phyloP scores from a whole-genome alignment of 768 basidiomycete species.

The Cystofilobasidium ferigula region DNA sequence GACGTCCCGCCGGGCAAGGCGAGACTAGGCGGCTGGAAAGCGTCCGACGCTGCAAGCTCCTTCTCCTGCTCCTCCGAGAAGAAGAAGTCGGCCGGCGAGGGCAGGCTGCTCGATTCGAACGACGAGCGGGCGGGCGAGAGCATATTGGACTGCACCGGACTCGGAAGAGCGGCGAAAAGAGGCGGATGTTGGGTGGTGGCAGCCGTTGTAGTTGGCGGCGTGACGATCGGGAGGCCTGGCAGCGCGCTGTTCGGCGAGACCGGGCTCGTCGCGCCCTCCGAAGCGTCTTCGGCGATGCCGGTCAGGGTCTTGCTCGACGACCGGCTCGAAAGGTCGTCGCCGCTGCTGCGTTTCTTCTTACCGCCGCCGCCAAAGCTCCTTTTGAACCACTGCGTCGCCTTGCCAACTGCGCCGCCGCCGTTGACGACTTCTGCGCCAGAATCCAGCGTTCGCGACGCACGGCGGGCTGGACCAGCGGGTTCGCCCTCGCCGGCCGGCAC shows the following conservation, averaged over 20 bases:
- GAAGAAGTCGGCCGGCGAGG: conserved; percentile 10
- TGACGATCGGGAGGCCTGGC: background rate
- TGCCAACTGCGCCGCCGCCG: conserved; percentile 16
- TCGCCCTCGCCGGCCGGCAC: conserved; percentile 5
- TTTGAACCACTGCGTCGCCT: conserved; percentile 26
- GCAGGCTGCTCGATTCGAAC: conserved; percentile 13
- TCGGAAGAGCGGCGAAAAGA: conserved; percentile 9
- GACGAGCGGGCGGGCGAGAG: conserved; percentile 17
- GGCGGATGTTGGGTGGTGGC: conserved; percentile 2
- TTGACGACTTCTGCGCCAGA: conserved; percentile 12
- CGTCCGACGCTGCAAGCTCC: conserved; percentile 11
- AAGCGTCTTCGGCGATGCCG: conserved; percentile 14
- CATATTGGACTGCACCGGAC: background rate
- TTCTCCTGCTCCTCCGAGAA: conserved; percentile 27
- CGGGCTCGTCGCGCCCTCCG: background rate
- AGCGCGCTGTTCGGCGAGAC: background rate
- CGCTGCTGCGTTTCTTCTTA: conserved; percentile 19
- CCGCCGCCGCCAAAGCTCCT: conserved; percentile 19
- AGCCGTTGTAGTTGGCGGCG: background rate
- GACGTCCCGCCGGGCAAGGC: background rate
- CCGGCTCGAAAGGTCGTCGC: conserved; percentile 1
- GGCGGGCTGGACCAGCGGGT: background rate
- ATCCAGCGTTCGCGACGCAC: background rate
- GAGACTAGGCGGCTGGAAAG: conserved; percentile 7
- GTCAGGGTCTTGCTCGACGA: conserved; percentile 18